phyloP scores from a whole-genome alignment of 495 filamentous ascomycete genomes.

The Pseudoneurospora amorphoporcata region DNA sequence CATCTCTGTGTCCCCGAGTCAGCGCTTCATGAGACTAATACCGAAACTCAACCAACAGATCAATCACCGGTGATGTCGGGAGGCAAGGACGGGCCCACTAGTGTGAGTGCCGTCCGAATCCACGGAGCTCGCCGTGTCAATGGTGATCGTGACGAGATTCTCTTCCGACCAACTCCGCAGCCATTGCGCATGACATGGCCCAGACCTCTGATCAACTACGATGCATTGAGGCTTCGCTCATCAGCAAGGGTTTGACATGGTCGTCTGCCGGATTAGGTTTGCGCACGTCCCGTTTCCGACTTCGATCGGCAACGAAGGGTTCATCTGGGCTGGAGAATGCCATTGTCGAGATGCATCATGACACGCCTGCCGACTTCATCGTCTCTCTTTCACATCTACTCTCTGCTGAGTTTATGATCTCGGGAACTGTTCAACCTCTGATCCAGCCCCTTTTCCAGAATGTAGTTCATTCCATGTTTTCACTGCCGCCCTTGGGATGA shows the following conservation, averaged over 20 bases:
- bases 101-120: not conserved
- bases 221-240: slow-evolving; percentile 13
- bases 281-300: slow-evolving; percentile 30
- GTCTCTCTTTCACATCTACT: not conserved
- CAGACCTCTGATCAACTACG: slow-evolving; percentile 14
- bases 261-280: slow-evolving; percentile 51
- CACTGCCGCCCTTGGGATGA: not conserved
- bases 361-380: not conserved
- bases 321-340: not conserved
- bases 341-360: not conserved
- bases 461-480: not conserved
- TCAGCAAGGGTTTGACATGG: slow-evolving; percentile 13
- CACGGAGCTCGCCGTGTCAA: not conserved
- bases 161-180: slow-evolving; percentile 6
- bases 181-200: slow-evolving; percentile 20
- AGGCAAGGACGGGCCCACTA: not conserved
- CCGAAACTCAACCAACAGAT: not conserved
- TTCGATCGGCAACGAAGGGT: not conserved
- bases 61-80: not conserved
- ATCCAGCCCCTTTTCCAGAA: slow-evolving; percentile 6
- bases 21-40: slow-evolving; percentile 12
- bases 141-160: slow-evolving; percentile 5
- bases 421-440: not conserved
- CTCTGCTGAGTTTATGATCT: not conserved
- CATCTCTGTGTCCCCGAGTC: slow-evolving; percentile 7